Conservation (phyloP, 306 rosid species). For the Cucurbita argyrosperma region DNA sequence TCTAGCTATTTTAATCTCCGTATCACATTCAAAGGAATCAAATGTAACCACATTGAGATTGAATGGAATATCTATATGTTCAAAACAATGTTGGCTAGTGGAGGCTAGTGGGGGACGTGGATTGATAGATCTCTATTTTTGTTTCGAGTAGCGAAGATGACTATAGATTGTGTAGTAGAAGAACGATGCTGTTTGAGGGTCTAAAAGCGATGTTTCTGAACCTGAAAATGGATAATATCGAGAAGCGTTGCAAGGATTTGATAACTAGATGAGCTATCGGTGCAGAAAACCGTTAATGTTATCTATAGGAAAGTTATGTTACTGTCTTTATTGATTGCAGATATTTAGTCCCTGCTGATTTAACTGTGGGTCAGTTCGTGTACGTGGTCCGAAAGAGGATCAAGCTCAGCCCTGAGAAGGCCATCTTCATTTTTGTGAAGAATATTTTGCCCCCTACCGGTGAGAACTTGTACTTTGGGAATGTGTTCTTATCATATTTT, state of each 20-base stretch:
- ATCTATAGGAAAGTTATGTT: neutral
- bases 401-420: conserved; percentile 46
- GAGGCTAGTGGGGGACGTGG: neutral
- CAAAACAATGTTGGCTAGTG: too few relatives aligned
- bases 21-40: neutral
- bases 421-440: conserved; percentile 44
- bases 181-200: neutral
- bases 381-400: conserved; percentile 46
- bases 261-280: too few relatives aligned
- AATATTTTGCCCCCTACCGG: conserved; percentile 44
- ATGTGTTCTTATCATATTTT: neutral
- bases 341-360: conserved; percentile 46
- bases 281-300: neutral
- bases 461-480: conserved; percentile 10
- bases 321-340: conserved; percentile 25
- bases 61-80: too few relatives aligned
- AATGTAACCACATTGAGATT: too few relatives aligned
- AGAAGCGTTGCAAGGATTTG: neutral
- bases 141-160: neutral
- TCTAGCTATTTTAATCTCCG: neutral
- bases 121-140: neutral
- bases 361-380: conserved; percentile 52
- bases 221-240: neutral
- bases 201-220: neutral
- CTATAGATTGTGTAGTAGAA: neutral